Evolutionary conservation across 192 early-diverging fungal species (phyloP).

Genomic region (Linnemannia schmuckeri): DNA sequence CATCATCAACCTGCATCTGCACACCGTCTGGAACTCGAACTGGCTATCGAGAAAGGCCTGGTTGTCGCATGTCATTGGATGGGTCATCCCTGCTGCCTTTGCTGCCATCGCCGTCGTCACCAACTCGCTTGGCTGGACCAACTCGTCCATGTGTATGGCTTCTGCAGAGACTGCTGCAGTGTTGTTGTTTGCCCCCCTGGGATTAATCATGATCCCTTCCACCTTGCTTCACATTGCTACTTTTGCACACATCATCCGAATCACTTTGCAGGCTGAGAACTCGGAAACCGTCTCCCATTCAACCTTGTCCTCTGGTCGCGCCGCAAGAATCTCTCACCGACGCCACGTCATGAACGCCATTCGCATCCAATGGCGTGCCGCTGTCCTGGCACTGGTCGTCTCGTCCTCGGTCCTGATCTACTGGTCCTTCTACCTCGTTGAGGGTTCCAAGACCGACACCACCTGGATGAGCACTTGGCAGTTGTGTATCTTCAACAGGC

Average conservation of each 20-base stretch:
- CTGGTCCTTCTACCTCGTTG: constrained; percentile 65
- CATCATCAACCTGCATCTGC: constrained; percentile 60
- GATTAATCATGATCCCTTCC: constrained; percentile 57
- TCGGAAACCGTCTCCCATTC: constrained; percentile 52
- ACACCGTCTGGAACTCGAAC: constrained; percentile 67
- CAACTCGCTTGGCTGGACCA: constrained; percentile 60
- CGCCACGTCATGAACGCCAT: constrained; percentile 66
- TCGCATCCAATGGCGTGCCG: constrained; percentile 68
- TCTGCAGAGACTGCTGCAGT: constrained; percentile 26
- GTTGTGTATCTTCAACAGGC: constrained; percentile 54
- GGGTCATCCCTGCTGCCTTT: constrained; percentile 59
- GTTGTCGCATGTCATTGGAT: constrained; percentile 59
- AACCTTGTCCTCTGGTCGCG: constrained; percentile 38
- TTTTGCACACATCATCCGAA: constrained; percentile 62
- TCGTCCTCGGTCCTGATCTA: constrained; percentile 61
- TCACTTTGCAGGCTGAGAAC: constrained; percentile 49
- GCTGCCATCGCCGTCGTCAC: constrained; percentile 57
- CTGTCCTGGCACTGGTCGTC: constrained; percentile 55
- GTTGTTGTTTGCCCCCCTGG: constrained; percentile 63
- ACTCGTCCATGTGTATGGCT: constrained; percentile 59
- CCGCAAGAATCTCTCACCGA: constrained; percentile 52
- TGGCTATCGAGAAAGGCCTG: constrained; percentile 58
- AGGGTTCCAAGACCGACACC: constrained; percentile 53
- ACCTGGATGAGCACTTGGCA: constrained; percentile 56
- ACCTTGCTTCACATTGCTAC: constrained; percentile 62